Conservation (phyloP, 495 filamentous ascomycete species). For the Diplogelasinospora grovesii region DNA sequence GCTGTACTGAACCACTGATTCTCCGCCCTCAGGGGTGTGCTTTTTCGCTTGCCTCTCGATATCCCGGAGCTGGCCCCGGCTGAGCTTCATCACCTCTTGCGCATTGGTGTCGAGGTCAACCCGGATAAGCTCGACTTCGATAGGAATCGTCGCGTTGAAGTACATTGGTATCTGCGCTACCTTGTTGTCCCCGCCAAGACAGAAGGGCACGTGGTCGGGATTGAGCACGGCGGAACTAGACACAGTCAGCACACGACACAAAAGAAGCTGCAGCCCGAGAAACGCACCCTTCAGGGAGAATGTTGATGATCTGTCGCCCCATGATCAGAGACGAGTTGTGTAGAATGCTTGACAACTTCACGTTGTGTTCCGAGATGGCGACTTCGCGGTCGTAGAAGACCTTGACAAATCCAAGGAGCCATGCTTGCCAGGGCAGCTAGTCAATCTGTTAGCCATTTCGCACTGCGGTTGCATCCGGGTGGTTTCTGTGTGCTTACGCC, state of each 20-base stretch:
- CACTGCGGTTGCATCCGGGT: background rate
- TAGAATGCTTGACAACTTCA: conserved; percentile 77
- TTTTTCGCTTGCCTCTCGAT: conserved; percentile 46
- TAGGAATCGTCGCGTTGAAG: conserved; percentile 86
- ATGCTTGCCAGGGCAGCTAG: conserved; percentile 60
- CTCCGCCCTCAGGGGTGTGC: conserved; percentile 43
- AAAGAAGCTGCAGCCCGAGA: background rate
- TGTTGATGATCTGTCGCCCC: conserved; percentile 93
- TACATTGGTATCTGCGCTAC: conserved; percentile 69
- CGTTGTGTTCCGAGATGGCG: conserved; percentile 79
- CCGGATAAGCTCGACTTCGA: conserved; percentile 76
- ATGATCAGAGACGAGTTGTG: conserved; percentile 88
- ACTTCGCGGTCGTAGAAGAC: conserved; percentile 83
- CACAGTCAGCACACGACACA: conserved; percentile 11
- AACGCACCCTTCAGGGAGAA: conserved; percentile 85
- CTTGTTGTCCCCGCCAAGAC: conserved; percentile 57
- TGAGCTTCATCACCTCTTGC: conserved; percentile 71
- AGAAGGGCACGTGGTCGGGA: conserved; percentile 67
- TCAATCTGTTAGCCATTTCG: conserved; percentile 13
- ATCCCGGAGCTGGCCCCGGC: conserved; percentile 52
- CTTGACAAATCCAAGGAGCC: conserved; percentile 61
- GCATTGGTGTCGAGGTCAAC: conserved; percentile 72
- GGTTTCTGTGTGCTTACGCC: conserved; percentile 49
- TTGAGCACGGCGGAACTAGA: conserved; percentile 80
- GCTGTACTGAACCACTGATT: conserved; percentile 45